These are phyloP conservation scores for Russula vinacea DNA, from an alignment of 768 basidiomycete genomes.

Conservation along the genomic window DNA sequence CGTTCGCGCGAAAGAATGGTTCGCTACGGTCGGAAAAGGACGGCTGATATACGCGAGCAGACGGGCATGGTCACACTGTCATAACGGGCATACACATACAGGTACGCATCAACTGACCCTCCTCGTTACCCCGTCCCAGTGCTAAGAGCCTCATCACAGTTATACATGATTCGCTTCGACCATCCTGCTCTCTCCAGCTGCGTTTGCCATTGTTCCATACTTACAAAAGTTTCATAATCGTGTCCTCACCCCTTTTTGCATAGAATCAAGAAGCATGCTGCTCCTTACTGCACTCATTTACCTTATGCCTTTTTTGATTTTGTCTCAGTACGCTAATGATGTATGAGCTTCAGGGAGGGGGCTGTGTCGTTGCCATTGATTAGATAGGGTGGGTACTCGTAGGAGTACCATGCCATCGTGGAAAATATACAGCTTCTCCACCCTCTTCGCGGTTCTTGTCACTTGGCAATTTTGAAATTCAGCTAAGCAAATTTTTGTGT, in stretches of 20 bases:
- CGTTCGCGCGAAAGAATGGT: constrained; percentile 66
- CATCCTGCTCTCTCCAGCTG: neutral
- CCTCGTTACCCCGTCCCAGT: too few species aligned
- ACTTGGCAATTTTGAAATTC: neutral
- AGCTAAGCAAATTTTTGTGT: neutral
- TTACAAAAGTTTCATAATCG: neutral
- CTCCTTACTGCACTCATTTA: constrained; percentile 3
- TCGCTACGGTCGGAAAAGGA: constrained; percentile 53
- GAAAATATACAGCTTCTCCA: constrained; percentile 1
- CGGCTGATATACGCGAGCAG: constrained; percentile 40
- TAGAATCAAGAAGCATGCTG: constrained; percentile 5
- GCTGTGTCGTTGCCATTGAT: neutral
- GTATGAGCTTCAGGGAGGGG: constrained; percentile 1
- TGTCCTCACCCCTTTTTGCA: neutral
- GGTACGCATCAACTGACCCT: neutral
- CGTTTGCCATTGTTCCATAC: neutral
- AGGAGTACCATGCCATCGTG: neutral
- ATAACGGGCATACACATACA: neutral
- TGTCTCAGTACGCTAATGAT: constrained; percentile 16
- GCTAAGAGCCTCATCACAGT: neutral
- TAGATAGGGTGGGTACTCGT: constrained; percentile 2
- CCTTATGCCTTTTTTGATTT: constrained; percentile 9
- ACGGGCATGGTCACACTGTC: constrained; percentile 14
- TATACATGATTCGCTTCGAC: neutral
- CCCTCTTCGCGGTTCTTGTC: neutral